phyloP scores from a whole-genome alignment of 371 early-diverging fungal species.

The Lichtheimia ramosa region DNA sequence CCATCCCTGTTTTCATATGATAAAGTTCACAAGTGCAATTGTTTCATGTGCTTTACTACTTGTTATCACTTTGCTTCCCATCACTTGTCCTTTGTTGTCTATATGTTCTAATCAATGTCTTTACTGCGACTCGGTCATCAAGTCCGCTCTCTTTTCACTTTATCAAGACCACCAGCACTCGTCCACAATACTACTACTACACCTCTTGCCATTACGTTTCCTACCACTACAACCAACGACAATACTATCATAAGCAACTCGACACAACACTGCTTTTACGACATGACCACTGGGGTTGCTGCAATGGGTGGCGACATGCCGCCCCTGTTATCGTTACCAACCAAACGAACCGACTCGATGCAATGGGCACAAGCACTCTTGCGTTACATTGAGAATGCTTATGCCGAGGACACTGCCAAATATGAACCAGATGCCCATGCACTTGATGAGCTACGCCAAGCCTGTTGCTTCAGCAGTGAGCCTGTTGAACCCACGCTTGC shows the following conservation, averaged over 20 bases:
- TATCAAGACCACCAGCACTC: no score
- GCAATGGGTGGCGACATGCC: constrained; percentile 12
- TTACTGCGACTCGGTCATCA: no score
- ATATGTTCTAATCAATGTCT: no score
- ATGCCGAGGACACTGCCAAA: constrained; percentile 35
- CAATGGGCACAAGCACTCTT: constrained; percentile 29
- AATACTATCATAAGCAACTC: not conserved
- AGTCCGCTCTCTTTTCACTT: no score
- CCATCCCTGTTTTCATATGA: constrained; percentile 4
- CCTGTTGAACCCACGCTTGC: constrained; percentile 7
- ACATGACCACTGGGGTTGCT: constrained; percentile 1
- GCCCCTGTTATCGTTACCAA: constrained; percentile 16
- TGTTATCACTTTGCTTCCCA: not conserved
- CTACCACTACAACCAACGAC: not conserved
- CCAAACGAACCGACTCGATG: constrained; percentile 17
- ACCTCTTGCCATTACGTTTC: not conserved
- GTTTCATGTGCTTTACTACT: constrained; percentile 1
- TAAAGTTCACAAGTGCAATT: not conserved
- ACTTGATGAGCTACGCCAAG: constrained; percentile 32
- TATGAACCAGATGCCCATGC: constrained; percentile 29
- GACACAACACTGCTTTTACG: not conserved
- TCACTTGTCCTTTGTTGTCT: not conserved
- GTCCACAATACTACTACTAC: no score
- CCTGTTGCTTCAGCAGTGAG: constrained; percentile 9
- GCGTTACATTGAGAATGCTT: constrained; percentile 37